Conservation (phyloP, 352 stramenopile species). For the Elongisporangium undulatum region DNA sequence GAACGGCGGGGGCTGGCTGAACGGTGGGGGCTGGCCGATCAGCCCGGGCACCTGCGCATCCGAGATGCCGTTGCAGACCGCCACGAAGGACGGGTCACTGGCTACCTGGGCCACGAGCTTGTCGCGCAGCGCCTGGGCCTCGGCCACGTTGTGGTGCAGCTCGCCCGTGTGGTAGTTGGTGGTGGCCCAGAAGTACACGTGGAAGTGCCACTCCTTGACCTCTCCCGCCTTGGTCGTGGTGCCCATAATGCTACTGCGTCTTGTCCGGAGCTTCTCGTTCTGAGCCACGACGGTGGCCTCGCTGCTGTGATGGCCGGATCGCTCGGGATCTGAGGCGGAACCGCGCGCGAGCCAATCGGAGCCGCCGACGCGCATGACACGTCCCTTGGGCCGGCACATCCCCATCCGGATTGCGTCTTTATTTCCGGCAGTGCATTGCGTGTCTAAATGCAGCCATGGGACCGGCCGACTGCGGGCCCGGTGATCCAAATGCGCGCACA, state of each 20-base stretch:
- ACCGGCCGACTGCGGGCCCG: background rate
- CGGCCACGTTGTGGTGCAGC: conserved; percentile 19
- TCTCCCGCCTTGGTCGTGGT: background rate
- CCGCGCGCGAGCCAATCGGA: background rate
- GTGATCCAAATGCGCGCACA: background rate
- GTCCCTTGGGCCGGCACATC: background rate
- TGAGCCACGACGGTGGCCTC: background rate
- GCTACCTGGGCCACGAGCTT: conserved; percentile 40
- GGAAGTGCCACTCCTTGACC: conserved; percentile 77
- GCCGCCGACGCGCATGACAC: background rate
- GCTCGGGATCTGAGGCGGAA: background rate
- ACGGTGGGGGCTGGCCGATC: conserved; percentile 11
- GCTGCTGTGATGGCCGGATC: background rate
- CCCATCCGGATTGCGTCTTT: background rate
- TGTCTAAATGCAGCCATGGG: background rate
- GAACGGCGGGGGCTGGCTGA: conserved; percentile 26
- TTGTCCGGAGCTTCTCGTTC: background rate
- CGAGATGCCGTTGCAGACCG: conserved; percentile 49
- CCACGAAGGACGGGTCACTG: conserved; percentile 44
- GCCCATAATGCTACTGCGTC: background rate
- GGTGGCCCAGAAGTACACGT: conserved; percentile 58
- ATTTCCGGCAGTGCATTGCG: too few relatives aligned
- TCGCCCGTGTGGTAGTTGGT: conserved; percentile 11
- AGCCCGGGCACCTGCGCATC: conserved; percentile 27
- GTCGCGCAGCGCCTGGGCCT: conserved; percentile 38